Evolutionary conservation across 23 red algal species (phyloP).

Genomic region (Pyropia haitanensis): DNA sequence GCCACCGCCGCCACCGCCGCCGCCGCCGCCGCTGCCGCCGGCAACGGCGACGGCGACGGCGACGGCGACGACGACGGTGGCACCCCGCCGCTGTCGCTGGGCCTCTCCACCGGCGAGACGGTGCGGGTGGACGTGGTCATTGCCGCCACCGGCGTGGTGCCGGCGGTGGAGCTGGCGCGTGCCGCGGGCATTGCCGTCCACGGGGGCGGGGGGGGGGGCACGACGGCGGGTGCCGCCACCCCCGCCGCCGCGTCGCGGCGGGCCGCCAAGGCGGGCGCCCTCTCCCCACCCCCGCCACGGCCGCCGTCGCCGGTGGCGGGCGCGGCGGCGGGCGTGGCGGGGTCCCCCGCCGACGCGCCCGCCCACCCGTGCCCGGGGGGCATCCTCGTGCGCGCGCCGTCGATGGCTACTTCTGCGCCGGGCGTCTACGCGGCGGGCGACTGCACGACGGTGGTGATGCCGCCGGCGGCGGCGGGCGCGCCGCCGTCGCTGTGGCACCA

Average conservation of each 20-base stretch:
- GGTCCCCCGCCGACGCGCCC: neutral
- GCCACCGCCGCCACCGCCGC: too few species aligned
- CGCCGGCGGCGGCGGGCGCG: conserved; percentile 7
- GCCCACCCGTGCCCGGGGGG: conserved; percentile 20
- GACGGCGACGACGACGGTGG: too few species aligned
- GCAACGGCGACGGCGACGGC: too few species aligned
- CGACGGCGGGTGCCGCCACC: too few species aligned
- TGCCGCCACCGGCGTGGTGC: conserved; percentile 51
- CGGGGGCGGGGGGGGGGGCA: neutral
- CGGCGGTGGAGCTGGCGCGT: conserved; percentile 34
- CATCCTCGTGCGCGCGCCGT: conserved; percentile 39
- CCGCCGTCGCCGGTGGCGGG: too few species aligned
- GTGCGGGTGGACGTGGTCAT: conserved; percentile 56
- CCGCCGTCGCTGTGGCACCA: conserved; percentile 54
- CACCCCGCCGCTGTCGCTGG: conserved; percentile 10
- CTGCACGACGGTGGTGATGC: conserved; percentile 36
- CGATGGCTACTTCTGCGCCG: conserved; percentile 27
- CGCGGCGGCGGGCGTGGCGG: too few species aligned
- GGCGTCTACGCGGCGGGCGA: conserved; percentile 85
- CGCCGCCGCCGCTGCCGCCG: conserved; percentile 11
- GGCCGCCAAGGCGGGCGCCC: too few species aligned
- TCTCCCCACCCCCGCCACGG: too few species aligned
- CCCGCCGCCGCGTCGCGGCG: too few species aligned
- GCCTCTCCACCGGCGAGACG: conserved; percentile 16
- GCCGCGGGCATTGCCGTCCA: conserved; percentile 9